These are phyloP conservation scores for Mentha longifolia DNA, from an alignment of 257 asterid genomes.

Conservation along the genomic window DNA sequence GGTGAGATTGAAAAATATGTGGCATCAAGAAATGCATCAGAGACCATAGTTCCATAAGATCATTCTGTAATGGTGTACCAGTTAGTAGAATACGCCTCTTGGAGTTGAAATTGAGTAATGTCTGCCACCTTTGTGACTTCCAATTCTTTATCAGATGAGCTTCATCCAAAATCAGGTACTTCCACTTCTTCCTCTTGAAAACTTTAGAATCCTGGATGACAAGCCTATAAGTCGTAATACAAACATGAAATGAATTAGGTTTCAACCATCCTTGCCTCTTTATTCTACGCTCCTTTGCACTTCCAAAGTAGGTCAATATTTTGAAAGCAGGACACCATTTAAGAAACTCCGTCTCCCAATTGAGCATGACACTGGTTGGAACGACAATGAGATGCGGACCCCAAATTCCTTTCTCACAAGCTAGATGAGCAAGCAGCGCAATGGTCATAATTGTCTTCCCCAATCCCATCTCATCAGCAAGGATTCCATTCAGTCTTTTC, in stretches of 20 bases:
- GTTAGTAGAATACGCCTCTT: slow-evolving; percentile 97
- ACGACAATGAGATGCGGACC: slow-evolving; percentile 99
- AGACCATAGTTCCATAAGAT: slow-evolving; percentile 99
- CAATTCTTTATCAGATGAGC: slow-evolving; percentile 97
- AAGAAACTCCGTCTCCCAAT: slow-evolving; percentile 99
- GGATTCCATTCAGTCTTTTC: slow-evolving; percentile 97
- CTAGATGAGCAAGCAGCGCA: slow-evolving; percentile 96
- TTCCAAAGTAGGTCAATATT: slow-evolving; percentile 97
- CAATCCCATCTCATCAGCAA: slow-evolving; percentile 99
- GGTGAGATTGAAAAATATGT: slow-evolving; percentile 97
- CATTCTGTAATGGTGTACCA: slow-evolving; percentile 98
- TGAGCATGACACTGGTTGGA: slow-evolving; percentile 99
- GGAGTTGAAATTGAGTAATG: slow-evolving; percentile 94
- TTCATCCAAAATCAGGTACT: slow-evolving; percentile 94
- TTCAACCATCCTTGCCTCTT: slow-evolving; percentile 99
- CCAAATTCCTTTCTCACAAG: slow-evolving; percentile 98
- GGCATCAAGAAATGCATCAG: slow-evolving; percentile 99
- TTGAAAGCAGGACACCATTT: slow-evolving; percentile 99
- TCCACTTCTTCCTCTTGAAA: slow-evolving; percentile 99
- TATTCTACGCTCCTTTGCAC: slow-evolving; percentile 91
- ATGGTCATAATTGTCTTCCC: slow-evolving; percentile 99
- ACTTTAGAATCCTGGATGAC: slow-evolving; percentile 95
- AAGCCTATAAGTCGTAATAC: slow-evolving; percentile 97
- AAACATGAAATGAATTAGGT: slow-evolving; percentile 91
- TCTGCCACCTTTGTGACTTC: slow-evolving; percentile 99